phyloP scores from a whole-genome alignment of 2,329 filamentous ascomycete species.

The Lasiodiplodia citricola region DNA sequence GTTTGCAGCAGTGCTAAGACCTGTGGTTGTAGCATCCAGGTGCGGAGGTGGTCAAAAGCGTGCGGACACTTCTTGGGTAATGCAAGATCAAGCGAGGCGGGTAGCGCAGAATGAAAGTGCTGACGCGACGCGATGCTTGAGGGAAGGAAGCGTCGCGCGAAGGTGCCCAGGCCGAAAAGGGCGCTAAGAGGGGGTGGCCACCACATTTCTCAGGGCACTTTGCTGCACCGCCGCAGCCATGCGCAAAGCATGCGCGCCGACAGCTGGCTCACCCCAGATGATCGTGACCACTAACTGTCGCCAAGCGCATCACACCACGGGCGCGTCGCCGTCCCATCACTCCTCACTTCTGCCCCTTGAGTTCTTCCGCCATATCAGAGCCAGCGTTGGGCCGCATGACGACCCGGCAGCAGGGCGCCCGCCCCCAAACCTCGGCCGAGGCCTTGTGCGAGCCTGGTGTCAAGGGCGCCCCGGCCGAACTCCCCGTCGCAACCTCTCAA shows the following conservation, averaged over 20 bases:
- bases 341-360: not conserved
- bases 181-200: not conserved
- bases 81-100: not conserved
- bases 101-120: not conserved
- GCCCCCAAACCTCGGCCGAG: constrained; percentile 3
- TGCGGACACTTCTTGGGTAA: too few species aligned
- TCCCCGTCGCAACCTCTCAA: not conserved
- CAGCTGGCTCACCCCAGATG: not conserved
- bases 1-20: not conserved
- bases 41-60: too few species aligned
- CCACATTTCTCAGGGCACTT: not conserved
- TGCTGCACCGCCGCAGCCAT: not conserved
- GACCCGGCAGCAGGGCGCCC: not conserved
- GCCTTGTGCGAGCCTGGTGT: not conserved
- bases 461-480: constrained; percentile 1
- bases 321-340: not conserved
- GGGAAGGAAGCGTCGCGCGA: not conserved
- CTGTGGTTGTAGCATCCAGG: not conserved
- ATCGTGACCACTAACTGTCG: not conserved
- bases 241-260: not conserved
- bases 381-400: constrained; percentile 1
- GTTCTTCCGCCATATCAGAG: not conserved
- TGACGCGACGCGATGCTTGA: not conserved
- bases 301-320: not conserved
- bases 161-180: not conserved